phyloP scores from a whole-genome alignment of 352 stramenopile genomes.

The Phytophthora pini region DNA sequence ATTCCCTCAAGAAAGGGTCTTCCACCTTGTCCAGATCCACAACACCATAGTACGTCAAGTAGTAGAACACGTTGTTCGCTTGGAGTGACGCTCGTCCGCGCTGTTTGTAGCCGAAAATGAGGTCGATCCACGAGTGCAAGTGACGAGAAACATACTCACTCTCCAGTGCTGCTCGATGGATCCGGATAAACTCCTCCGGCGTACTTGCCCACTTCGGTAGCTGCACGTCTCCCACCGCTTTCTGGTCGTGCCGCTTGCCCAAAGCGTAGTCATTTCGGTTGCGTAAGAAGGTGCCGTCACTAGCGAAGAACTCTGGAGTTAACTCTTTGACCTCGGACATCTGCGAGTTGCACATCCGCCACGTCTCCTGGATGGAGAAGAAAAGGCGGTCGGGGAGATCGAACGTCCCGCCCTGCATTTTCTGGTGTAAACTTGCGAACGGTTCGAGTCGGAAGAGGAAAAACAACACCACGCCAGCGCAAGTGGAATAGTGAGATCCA shows the following conservation, averaged over 20 bases:
- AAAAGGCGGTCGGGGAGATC: conserved; percentile 99
- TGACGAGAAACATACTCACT: conserved; percentile 98
- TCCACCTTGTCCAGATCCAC: conserved; percentile 98
- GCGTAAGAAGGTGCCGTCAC: conserved; percentile 94
- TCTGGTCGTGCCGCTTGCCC: conserved; percentile 86
- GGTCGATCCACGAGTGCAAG: conserved; percentile 99
- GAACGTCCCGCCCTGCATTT: conserved; percentile 97
- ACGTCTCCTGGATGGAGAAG: conserved; percentile 96
- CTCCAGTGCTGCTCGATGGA: conserved; percentile 97
- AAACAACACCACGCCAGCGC: conserved; percentile 96
- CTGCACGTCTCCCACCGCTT: conserved; percentile 93
- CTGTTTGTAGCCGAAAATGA: conserved; percentile 99
- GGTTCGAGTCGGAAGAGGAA: conserved; percentile 99
- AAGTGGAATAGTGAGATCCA: conserved; percentile 97
- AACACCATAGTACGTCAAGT: conserved; percentile 92
- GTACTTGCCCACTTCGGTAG: conserved; percentile 97
- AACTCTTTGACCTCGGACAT: conserved; percentile 99
- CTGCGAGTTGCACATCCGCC: conserved; percentile 96
- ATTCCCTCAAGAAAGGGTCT: conserved; percentile 92
- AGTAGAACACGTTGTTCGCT: conserved; percentile 97
- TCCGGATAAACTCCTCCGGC: conserved; percentile 95
- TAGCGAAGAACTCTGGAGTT: conserved; percentile 97
- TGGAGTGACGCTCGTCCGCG: conserved; percentile 92
- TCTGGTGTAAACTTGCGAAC: conserved; percentile 96
- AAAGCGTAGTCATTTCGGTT: conserved; percentile 97